These are phyloP conservation scores for Endothia cerciana DNA, from an alignment of 2,329 filamentous ascomycete species.

Conservation along the genomic window DNA sequence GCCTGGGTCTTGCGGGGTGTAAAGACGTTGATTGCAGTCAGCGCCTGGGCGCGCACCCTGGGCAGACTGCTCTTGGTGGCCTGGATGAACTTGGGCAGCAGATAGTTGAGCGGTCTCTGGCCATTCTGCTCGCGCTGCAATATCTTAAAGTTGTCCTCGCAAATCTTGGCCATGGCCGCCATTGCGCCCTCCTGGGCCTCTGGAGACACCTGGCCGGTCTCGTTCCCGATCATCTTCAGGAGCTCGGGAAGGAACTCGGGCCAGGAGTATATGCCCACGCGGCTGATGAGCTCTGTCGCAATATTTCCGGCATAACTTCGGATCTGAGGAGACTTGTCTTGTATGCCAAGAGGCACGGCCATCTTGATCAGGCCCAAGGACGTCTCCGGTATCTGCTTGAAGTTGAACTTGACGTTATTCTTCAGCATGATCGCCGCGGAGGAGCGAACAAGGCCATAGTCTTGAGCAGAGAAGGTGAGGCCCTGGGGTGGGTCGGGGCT, in stretches of 20 bases:
- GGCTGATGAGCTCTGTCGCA: constrained; percentile 86
- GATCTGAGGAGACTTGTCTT: constrained; percentile 81
- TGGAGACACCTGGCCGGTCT: constrained; percentile 66
- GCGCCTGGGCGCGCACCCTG: constrained; percentile 78
- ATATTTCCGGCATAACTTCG: constrained; percentile 90
- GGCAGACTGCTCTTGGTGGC: constrained; percentile 78
- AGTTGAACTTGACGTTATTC: constrained; percentile 81
- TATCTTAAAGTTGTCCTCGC: constrained; percentile 89
- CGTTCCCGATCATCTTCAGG: constrained; percentile 75
- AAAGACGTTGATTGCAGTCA: constrained; percentile 90
- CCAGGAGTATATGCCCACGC: constrained; percentile 87
- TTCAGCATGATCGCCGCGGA: constrained; percentile 94
- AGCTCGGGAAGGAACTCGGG: constrained; percentile 87
- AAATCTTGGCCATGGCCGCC: constrained; percentile 91
- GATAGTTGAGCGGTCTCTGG: constrained; percentile 82
- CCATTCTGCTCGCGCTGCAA: constrained; percentile 88
- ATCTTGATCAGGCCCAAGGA: constrained; percentile 80
- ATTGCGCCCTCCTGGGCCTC: constrained; percentile 91
- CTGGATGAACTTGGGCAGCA: constrained; percentile 88
- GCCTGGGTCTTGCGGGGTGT: constrained; percentile 83
- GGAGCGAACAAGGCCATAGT: constrained; percentile 79
- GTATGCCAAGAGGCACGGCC: constrained; percentile 76
- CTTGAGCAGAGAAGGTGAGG: constrained; percentile 59
- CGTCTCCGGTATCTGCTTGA: constrained; percentile 73
- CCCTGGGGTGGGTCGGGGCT: constrained; percentile 65